Evolutionary conservation across 2,329 filamentous ascomycete genomes (phyloP), one percentile per base, ranked within the genome.

Genomic region (Penicillium verrucosum): DNA sequence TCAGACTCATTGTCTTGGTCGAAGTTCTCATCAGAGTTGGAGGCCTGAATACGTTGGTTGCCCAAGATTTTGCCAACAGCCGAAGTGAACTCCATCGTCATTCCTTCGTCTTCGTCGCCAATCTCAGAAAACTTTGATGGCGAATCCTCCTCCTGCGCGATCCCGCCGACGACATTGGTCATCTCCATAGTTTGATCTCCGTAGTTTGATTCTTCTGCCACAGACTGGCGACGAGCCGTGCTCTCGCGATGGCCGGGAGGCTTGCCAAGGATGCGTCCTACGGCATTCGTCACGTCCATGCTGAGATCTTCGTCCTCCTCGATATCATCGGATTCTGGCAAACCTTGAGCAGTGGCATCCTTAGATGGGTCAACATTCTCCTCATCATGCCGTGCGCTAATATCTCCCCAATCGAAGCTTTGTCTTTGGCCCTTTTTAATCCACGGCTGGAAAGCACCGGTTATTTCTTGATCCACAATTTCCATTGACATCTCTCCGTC

Each of bases 281-380:
- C 80, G 9, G 85, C 90, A 53, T 85, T 85, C 2, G 93, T 97
- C 8, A 97, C 90, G 65, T 97, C 93, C 93, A 97, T 97, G 23
- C 90, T 94, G 81, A 95, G 87, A 38, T 92, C 90, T 61, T 85
- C 83, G 21, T 83, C 81, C 25, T 81, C 77, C 12, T 82, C 79
- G 5, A 76, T 70, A 25, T 79, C 50, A 79, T 75, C 57, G 72
- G 72, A 27, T 60, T 58, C 54, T 60, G 66, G 58, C 11, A 58
- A 44, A 47, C 60, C 49, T 16, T 54, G 41, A 7, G 37, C 27
- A 8, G 55, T 45, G 40, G 32, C 32, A 49, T 21, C 27, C n/a
- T 68, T 66, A 38, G 73, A 70, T 14, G 71, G 73, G 50, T 75
- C 68, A 11, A 75, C 51, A 58, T 80, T 80, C 57, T 80, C 78